Evolutionary conservation across 2,329 filamentous ascomycete species (phyloP), one percentile per base, ranked within the genome.

Genomic region (Paecilomyces fulvus): DNA sequence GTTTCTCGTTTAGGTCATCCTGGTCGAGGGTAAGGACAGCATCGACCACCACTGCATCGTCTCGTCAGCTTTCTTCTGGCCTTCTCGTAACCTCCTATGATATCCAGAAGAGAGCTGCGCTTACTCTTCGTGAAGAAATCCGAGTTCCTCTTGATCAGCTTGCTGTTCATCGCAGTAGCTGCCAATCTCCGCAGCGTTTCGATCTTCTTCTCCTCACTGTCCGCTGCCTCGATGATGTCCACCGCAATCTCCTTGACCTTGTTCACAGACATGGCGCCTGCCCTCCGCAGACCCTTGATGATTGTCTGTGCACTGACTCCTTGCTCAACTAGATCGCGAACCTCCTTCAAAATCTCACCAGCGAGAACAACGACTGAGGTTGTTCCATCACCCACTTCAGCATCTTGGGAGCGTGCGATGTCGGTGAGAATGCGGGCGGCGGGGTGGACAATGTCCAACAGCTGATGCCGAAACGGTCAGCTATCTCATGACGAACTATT

Each of bases 211-310:
- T 83, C 84, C 75, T 95, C 90, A 76, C 89, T 92, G 58, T 81
- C 83, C 72, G 85, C 83, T 55, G 90, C 92, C 76, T 86, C 86
- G 50, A 73, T 68, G 63, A 73, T 72, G 58, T 75, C 73, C 64
- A 97, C 84, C 51, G 92, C 88, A 73, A 99, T 96, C 78, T 99
- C 94, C 83, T 95, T 95, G 74, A 99, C 87, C 82, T 96, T 97
- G 82, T 97, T 97, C 73, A 97, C 90, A 17, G 94, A 92, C 84
- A 97, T 89, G 63, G 82, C 79, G 53, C 87, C 90, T 9, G 92
- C 90, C 78, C 87, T 90, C 77, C 94, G 84, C 72, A 99, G 79
- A 58, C 90, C 92, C 82, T 97, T 99, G 75, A 97, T 90, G 74
- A 99, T 96, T 60, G 91, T 90, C 81, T 97, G 94, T 71, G 92